These are phyloP conservation scores for Lentinula guzmanii DNA, from an alignment of 768 basidiomycete genomes.

Conservation along the genomic window DNA sequence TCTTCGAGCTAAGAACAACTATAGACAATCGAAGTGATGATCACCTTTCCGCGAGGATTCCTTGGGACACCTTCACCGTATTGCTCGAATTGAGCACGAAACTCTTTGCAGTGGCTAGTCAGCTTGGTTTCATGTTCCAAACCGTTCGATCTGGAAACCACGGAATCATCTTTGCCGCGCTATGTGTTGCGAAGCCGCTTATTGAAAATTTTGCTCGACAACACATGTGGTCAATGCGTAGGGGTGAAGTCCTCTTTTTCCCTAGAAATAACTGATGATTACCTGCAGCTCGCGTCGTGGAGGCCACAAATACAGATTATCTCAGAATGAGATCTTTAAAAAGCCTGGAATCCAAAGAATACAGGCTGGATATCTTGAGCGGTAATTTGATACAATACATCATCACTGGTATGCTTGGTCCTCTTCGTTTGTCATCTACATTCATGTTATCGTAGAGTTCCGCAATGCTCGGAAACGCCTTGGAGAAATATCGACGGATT, in stretches of 20 bases:
- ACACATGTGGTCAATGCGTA: slow-evolving; percentile 1
- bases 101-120: background rate
- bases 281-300: background rate
- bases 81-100: background rate
- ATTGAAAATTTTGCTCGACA: background rate
- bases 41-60: background rate
- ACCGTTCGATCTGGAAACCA: slow-evolving; percentile 3
- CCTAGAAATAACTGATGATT: background rate
- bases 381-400: slow-evolving; percentile 5
- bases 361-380: slow-evolving; percentile 1
- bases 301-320: background rate
- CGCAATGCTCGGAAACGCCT: background rate
- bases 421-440: no score
- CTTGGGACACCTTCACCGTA: background rate
- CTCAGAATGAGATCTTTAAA: background rate
- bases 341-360: background rate
- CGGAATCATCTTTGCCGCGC: background rate
- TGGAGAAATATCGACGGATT: background rate
- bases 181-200: background rate
- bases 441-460: background rate
- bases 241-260: background rate
- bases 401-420: background rate
- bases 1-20: background rate
- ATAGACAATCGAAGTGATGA: background rate
- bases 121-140: slow-evolving; percentile 3